These are phyloP conservation scores for Gynandropsis gynandra DNA, from an alignment of 345 rosid genomes.

Conservation along the genomic window DNA sequence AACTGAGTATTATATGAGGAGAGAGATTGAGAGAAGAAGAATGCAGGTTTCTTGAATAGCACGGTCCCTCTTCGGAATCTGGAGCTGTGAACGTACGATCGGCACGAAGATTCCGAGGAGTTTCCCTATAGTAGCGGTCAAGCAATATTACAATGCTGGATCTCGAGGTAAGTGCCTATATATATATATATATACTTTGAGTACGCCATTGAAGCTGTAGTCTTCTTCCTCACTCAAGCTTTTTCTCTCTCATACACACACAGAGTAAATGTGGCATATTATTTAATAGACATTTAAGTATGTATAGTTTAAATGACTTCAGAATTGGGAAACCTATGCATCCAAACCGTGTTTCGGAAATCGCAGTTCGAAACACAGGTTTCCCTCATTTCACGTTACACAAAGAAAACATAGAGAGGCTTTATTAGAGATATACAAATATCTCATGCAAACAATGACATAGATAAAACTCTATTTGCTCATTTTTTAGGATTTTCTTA, in stretches of 20 bases:
- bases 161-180: slow-evolving; percentile 15
- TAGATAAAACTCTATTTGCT: too few species aligned
- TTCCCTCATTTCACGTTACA: too few species aligned
- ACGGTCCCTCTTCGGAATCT: slow-evolving; percentile 23
- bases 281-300: too few species aligned
- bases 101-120: slow-evolving; percentile 22
- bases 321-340: too few species aligned
- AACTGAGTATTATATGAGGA: too few species aligned
- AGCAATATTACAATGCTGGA: slow-evolving; percentile 11
- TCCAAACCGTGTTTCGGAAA: too few species aligned
- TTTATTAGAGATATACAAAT: too few species aligned
- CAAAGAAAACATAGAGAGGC: too few species aligned
- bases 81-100: slow-evolving; percentile 10
- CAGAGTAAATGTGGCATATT: slow-evolving; percentile 14
- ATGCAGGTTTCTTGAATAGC: slow-evolving; percentile 10
- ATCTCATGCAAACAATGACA: too few species aligned
- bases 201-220: slow-evolving; percentile 23
- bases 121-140: slow-evolving; percentile 13
- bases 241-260: slow-evolving; percentile 8
- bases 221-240: slow-evolving; percentile 12
- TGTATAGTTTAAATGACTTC: too few species aligned
- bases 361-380: too few species aligned
- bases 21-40: not conserved
- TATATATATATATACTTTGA: slow-evolving; percentile 1
- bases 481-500: too few species aligned